phyloP scores from a whole-genome alignment of 2,329 filamentous ascomycete genomes.

The Clonostachys rosea region DNA sequence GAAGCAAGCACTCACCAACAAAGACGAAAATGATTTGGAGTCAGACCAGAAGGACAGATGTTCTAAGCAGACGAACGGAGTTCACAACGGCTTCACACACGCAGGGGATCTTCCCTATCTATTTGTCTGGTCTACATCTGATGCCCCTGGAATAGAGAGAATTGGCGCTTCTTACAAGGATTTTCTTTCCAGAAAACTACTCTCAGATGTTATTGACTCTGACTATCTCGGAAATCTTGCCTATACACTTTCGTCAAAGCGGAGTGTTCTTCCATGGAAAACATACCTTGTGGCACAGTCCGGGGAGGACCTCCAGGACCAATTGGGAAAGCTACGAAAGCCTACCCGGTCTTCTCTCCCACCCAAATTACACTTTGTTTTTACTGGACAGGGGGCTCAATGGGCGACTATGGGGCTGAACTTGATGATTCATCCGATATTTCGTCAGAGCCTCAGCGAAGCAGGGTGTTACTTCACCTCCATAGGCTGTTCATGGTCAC shows the following conservation, averaged over 20 bases:
- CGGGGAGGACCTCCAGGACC: too few species aligned
- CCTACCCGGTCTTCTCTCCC: slow-evolving; percentile 3
- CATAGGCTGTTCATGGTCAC: slow-evolving; percentile 27
- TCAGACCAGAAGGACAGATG: neutral
- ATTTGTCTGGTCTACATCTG: neutral
- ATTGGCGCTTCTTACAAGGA: neutral
- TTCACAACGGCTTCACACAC: too few species aligned
- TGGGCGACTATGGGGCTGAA: slow-evolving; percentile 9
- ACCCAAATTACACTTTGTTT: slow-evolving; percentile 10
- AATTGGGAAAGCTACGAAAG: too few species aligned
- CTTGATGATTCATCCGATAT: slow-evolving; percentile 14
- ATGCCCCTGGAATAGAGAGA: neutral
- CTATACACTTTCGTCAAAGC: neutral
- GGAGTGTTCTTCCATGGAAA: neutral
- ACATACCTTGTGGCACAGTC: too few species aligned
- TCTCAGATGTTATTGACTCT: too few species aligned
- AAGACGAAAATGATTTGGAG: neutral
- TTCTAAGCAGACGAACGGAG: neutral
- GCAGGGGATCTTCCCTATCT: neutral
- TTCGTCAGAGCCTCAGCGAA: slow-evolving; percentile 4
- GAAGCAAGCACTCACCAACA: slow-evolving; percentile 11
- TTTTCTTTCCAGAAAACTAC: neutral
- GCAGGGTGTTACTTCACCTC: slow-evolving; percentile 21
- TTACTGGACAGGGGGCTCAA: slow-evolving; percentile 24
- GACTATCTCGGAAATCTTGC: neutral